Percentiles rank a stretch among this genome's conserved stretches.
phyloP scores from a whole-genome alignment of 73 alveolate genomes.

The Stentor coeruleus region DNA sequence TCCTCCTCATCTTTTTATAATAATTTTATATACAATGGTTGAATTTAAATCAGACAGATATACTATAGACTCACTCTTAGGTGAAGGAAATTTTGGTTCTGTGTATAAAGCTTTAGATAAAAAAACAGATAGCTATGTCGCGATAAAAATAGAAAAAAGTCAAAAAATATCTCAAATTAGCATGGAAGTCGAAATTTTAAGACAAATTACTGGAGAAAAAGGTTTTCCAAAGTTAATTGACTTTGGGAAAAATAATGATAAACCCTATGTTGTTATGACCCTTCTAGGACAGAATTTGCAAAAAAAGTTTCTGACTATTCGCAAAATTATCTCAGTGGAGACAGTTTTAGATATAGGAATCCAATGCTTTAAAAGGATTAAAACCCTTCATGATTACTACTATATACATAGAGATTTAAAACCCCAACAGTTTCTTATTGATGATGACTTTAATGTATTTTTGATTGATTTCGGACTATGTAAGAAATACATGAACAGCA shows the following conservation, averaged over 20 bases:
- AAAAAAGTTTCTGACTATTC: constrained; percentile 41
- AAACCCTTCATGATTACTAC: constrained; percentile 54
- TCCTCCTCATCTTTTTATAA: too few relatives aligned
- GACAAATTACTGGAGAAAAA: constrained; percentile 49
- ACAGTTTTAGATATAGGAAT: constrained; percentile 67
- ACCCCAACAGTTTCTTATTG: constrained; percentile 64
- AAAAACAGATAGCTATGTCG: constrained; percentile 37
- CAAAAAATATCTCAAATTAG: constrained; percentile 27
- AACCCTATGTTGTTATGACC: constrained; percentile 71
- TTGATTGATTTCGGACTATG: constrained; percentile 71
- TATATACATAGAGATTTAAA: constrained; percentile 65
- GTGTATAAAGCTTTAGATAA: constrained; percentile 52
- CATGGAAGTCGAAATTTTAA: constrained; percentile 42
- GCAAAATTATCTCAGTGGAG: constrained; percentile 48
- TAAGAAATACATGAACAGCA: constrained; percentile 55
- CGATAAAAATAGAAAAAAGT: constrained; percentile 49
- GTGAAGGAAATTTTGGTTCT: constrained; percentile 63
- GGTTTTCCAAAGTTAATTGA: constrained; percentile 71
- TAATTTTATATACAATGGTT: too few relatives aligned
- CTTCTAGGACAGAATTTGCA: constrained; percentile 71
- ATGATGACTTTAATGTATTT: constrained; percentile 27
- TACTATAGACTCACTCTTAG: constrained; percentile 35
- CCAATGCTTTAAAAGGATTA: constrained; percentile 55
- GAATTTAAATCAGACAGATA: too few relatives aligned
- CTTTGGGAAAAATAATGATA: constrained; percentile 71